Percentiles rank a stretch among this genome's conserved stretches.
Evolutionary conservation across 2,329 filamentous ascomycete genomes (phyloP).

Genomic region (Ceratocystis cubensis): DNA sequence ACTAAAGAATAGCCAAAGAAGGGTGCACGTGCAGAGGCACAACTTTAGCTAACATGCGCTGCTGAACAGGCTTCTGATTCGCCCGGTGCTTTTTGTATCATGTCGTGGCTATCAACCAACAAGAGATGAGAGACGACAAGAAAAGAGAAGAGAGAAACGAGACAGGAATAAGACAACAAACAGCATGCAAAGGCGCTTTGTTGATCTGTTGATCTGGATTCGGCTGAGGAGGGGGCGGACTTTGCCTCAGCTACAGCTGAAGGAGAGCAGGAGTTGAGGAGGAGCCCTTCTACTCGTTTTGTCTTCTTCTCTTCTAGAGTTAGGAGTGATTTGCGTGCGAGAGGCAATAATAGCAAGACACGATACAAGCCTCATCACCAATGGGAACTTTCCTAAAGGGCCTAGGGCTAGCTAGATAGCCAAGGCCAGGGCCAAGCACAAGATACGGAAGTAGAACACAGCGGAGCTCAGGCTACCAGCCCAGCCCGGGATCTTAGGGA

Average conservation of each 20-base stretch:
- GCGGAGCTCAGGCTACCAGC: neutral
- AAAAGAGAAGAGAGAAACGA: neutral
- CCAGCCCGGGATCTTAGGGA: neutral
- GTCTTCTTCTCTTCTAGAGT: neutral
- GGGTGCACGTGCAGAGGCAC: neutral
- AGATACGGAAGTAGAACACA: neutral
- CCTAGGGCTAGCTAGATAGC: neutral
- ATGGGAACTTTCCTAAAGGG: neutral
- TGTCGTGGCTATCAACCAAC: neutral
- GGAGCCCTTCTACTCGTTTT: neutral
- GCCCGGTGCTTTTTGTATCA: neutral
- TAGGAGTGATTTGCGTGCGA: neutral
- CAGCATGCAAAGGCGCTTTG: neutral
- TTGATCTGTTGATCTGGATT: constrained; percentile 8
- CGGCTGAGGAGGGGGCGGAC: neutral
- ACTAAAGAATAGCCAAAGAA: neutral
- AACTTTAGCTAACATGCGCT: neutral
- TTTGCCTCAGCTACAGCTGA: constrained; percentile 7
- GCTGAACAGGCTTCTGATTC: constrained; percentile 5
- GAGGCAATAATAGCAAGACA: neutral
- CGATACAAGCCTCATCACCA: neutral
- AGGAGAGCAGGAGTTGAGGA: neutral
- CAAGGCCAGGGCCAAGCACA: neutral
- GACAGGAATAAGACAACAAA: neutral
- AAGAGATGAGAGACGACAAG: neutral